Conservation (phyloP, 2,329 filamentous ascomycete species). For the Fusarium aywerte region DNA sequence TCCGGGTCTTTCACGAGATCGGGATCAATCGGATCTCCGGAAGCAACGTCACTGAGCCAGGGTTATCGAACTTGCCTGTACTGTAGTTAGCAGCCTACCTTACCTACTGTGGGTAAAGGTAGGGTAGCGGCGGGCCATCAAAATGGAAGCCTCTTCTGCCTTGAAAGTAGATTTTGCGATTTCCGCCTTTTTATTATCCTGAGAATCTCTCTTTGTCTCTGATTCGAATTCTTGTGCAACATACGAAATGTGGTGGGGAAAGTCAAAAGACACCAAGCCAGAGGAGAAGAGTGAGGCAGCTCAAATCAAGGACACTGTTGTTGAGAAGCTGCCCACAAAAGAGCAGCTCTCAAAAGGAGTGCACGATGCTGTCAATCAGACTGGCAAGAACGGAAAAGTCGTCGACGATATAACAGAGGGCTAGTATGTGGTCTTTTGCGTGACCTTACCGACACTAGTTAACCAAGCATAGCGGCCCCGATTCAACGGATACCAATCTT, state of each 20-base stretch:
- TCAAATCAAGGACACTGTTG: slow-evolving; percentile 50
- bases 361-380: slow-evolving; percentile 67
- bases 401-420: slow-evolving; percentile 83
- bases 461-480: slow-evolving; percentile 57
- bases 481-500: slow-evolving; percentile 85
- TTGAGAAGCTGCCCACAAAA: slow-evolving; percentile 60
- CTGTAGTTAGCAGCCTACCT: slow-evolving; percentile 1
- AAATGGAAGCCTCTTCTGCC: slow-evolving; percentile 32
- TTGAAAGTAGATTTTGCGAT: neutral
- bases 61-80: slow-evolving; percentile 4
- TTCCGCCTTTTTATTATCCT: neutral
- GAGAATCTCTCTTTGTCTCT: neutral
- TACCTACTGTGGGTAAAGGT: slow-evolving; percentile 17
- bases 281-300: slow-evolving; percentile 44
- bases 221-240: neutral
- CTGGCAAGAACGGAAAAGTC: slow-evolving; percentile 74
- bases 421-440: slow-evolving; percentile 67
- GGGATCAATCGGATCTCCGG: slow-evolving; percentile 42
- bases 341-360: slow-evolving; percentile 65
- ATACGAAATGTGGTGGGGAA: slow-evolving; percentile 57
- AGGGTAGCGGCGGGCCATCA: slow-evolving; percentile 30
- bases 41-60: slow-evolving; percentile 39
- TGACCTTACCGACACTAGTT: slow-evolving; percentile 15
- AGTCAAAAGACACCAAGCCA: slow-evolving; percentile 51
- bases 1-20: slow-evolving; percentile 39